A percentile compares a stretch with the other conserved stretches of the same genome.
Evolutionary conservation across 495 filamentous ascomycete species (phyloP).

Genomic region (Tuber borchii): DNA sequence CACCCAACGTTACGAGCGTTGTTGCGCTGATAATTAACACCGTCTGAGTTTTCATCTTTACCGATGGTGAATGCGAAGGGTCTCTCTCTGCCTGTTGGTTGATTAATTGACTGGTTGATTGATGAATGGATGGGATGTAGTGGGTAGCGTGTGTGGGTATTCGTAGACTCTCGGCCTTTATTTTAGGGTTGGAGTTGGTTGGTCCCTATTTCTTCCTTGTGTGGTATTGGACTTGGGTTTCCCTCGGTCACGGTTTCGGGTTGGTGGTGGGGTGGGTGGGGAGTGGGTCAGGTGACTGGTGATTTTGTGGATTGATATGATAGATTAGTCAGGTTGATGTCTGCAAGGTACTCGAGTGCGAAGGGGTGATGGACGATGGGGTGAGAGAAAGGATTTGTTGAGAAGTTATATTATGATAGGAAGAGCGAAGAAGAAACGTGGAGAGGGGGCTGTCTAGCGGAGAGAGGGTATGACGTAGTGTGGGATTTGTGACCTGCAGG

Average conservation of each 20-base stretch:
- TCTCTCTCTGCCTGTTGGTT: not conserved
- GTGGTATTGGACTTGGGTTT: not conserved
- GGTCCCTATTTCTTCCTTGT: not conserved
- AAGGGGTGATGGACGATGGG: not conserved
- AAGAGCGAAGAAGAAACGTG: not conserved
- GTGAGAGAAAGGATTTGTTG: not conserved
- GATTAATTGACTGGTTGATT: not conserved
- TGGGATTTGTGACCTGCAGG: not conserved
- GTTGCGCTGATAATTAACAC: constrained; percentile 46
- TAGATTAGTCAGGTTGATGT: not conserved
- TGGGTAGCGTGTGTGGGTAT: not conserved
- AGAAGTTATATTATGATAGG: not conserved
- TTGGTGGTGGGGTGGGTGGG: not conserved
- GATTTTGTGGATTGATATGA: not conserved
- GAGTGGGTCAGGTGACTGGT: not conserved
- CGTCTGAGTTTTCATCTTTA: constrained; percentile 54
- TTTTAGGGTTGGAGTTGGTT: constrained; percentile 8
- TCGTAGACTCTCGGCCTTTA: not conserved
- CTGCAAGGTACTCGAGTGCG: not conserved
- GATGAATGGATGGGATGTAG: not conserved
- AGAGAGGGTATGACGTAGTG: not conserved
- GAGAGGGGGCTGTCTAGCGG: not conserved
- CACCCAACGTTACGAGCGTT: constrained; percentile 33
- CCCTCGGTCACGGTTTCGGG: not conserved
- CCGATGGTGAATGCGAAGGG: constrained; percentile 21